Conservation (phyloP, 768 basidiomycete species). For the Russula emetica region DNA sequence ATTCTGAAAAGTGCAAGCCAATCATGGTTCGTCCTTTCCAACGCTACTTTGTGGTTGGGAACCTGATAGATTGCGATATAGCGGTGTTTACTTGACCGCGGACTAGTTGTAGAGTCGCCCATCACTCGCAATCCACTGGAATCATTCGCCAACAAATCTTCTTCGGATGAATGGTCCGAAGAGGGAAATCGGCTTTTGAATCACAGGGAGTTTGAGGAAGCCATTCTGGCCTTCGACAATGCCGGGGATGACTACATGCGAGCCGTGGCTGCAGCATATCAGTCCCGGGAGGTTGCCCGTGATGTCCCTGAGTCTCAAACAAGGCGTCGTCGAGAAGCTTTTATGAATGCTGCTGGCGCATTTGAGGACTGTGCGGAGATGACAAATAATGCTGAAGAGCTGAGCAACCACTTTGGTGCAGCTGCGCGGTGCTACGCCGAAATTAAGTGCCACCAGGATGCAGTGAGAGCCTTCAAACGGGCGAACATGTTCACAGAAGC, state of each 20-base stretch:
- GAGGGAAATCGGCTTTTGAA: conserved; percentile 11
- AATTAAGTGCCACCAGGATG: background rate
- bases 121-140: background rate
- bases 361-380: conserved; percentile 11
- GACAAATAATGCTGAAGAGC: background rate
- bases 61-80: background rate
- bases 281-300: conserved; percentile 11
- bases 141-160: conserved; percentile 7
- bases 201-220: conserved; percentile 17
- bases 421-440: conserved; percentile 20
- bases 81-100: conserved; percentile 1
- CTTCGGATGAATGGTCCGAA: conserved; percentile 13
- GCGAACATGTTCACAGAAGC: conserved; percentile 18
- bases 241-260: conserved; percentile 11
- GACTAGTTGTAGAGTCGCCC: conserved; percentile 1
- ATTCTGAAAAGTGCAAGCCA: conserved; percentile 42
- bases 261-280: conserved; percentile 9
- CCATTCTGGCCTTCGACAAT: conserved; percentile 11
- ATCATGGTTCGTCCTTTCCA: conserved; percentile 44
- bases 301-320: conserved; percentile 4
- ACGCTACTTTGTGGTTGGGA: conserved; percentile 14
- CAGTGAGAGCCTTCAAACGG: conserved; percentile 9
- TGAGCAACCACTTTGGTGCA: background rate
- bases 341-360: background rate
- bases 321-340: conserved; percentile 11